Evolutionary conservation across 1,284 basidiomycete genomes (phyloP), one percentile per base, ranked within the genome.

Genomic region (Ustilago curta): DNA sequence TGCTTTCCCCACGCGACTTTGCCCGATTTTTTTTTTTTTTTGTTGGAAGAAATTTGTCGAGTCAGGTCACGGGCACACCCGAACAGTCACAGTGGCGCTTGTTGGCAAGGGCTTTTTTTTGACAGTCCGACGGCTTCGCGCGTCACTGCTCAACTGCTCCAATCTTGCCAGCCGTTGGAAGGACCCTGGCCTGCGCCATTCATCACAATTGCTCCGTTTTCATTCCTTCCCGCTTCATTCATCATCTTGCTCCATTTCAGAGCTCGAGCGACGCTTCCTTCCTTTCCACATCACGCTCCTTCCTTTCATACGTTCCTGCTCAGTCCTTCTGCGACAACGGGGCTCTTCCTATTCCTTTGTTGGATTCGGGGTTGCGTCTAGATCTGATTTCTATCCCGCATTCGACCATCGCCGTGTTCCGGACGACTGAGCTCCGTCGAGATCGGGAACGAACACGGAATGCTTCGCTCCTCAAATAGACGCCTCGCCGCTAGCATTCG

Each of bases 391-490:
- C 35, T 37, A 37, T 12, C 35, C 35, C 35, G 35, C 35, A 37
- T 37, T 37, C 35, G 35, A 16, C 35, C 35, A 16, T 37, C 35
- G 2, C 35, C 14, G 35, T 5, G 14, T 37, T 37, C 14, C 35
- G 35, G 2, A 37, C 35, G 1, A 14, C 35, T 14, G 3, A 16
- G 11, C 35, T 16, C 14, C 35, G 4, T 37, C 35, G 35, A 37
- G 35, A 37, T 11, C 4, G 4, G 14, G 16, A 11, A 37, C 35
- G 14, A 14, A 12, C 2, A 21, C 32, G 55, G 3, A 25, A 69
- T 69, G 66, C 66, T 62, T 43, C 59, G 66, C 32, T 62, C 66
- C 6, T 59, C 59, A 14, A 52, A 55, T 42, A 37, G 45, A 7
- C 47, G 39, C n/a, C 21, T 65, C 29, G 54, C 39, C 32, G 55